Evolutionary conservation across 1,139 yeast species (phyloP).

Genomic region (Suhomyces terraborum): DNA sequence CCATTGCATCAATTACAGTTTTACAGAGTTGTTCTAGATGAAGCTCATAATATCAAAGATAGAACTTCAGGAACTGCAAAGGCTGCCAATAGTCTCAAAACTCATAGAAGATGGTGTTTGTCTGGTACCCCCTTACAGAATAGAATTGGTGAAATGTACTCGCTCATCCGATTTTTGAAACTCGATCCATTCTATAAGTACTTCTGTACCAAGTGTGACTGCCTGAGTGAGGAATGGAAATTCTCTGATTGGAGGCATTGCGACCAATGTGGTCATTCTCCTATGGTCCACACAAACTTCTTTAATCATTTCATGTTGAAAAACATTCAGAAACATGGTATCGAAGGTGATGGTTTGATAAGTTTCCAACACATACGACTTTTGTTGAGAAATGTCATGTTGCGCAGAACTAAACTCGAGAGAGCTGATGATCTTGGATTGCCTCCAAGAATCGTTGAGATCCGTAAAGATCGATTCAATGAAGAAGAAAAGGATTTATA

Average conservation of each 20-base stretch:
- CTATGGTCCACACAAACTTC: conserved; percentile 92
- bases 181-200: conserved; percentile 85
- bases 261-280: conserved; percentile 83
- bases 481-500: conserved; percentile 94
- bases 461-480: conserved; percentile 82
- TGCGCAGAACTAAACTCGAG: conserved; percentile 91
- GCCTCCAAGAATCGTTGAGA: conserved; percentile 91
- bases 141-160: conserved; percentile 93
- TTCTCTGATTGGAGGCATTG: conserved; percentile 83
- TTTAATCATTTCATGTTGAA: conserved; percentile 94
- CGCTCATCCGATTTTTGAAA: conserved; percentile 79
- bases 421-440: conserved; percentile 96
- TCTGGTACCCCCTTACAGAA: conserved; percentile 97
- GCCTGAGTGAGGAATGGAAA: conserved; percentile 78
- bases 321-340: conserved; percentile 81
- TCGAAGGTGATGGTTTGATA: conserved; percentile 74
- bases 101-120: conserved; percentile 83
- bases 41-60: conserved; percentile 96
- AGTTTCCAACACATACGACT: conserved; percentile 78
- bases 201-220: conserved; percentile 88
- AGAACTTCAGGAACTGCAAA: conserved; percentile 90
- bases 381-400: conserved; percentile 76
- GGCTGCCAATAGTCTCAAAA: conserved; percentile 74
- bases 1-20: conserved; percentile 74
- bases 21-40: conserved; percentile 89